These are phyloP conservation scores for Arthrobotrys conoides DNA, from an alignment of 2,329 filamentous ascomycete species.

Conservation along the genomic window DNA sequence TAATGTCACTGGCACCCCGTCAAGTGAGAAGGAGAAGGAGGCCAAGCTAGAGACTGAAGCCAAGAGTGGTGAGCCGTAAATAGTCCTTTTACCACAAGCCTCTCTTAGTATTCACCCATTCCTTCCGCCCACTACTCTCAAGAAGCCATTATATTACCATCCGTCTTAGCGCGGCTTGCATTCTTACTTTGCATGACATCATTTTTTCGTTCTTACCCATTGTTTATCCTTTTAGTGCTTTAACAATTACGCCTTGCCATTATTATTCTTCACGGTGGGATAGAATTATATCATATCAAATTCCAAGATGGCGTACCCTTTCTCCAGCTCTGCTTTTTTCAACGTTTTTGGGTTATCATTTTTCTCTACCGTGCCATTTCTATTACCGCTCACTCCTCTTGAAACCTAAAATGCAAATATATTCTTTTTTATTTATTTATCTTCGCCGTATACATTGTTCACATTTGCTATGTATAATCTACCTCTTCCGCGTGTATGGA, in stretches of 20 bases:
- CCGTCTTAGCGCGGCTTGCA: not conserved
- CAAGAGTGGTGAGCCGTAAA: constrained; percentile 55
- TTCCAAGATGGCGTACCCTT: constrained; percentile 7
- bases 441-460: not conserved
- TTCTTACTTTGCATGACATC: not conserved
- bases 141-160: not conserved
- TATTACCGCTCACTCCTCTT: not conserved
- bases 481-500: constrained; percentile 4
- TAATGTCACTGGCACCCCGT: not conserved
- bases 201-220: not conserved
- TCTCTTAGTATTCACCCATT: not conserved
- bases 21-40: constrained; percentile 32
- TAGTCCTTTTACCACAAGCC: not conserved
- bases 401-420: constrained; percentile 4
- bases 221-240: not conserved
- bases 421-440: not conserved
- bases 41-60: constrained; percentile 32
- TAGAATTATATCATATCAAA: constrained; percentile 6
- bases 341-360: constrained; percentile 1
- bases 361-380: not conserved
- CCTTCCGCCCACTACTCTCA: not conserved
- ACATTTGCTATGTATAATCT: not conserved
- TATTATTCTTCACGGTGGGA: constrained; percentile 10
- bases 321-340: not conserved
- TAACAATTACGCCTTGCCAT: not conserved